Conservation (phyloP, 108 stramenopile genomes). For the Halocafeteria seosinensis region DNA sequence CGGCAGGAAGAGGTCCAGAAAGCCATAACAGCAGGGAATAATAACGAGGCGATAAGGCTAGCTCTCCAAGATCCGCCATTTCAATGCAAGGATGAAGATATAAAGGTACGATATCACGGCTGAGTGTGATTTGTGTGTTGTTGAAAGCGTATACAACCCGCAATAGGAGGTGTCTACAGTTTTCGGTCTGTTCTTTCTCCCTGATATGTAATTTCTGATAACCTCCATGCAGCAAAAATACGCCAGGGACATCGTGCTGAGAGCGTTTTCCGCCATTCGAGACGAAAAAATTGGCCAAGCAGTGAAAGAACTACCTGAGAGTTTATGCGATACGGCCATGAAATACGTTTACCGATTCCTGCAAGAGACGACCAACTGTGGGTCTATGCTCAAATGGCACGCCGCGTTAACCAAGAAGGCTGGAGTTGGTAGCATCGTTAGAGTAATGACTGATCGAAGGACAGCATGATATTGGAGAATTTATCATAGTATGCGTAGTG, state of each 20-base stretch:
- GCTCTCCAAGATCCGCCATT: too few species aligned
- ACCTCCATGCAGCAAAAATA: not conserved
- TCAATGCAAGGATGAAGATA: not conserved
- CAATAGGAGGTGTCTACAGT: too few species aligned
- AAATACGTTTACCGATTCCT: constrained; percentile 15
- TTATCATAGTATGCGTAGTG: too few species aligned
- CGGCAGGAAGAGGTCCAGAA: too few species aligned
- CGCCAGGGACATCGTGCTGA: not conserved
- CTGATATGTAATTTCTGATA: not conserved
- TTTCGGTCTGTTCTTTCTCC: too few species aligned
- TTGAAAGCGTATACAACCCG: too few species aligned
- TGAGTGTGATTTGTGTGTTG: not conserved
- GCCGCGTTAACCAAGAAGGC: not conserved
- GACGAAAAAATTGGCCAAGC: not conserved
- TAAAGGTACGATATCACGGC: not conserved
- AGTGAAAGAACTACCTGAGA: not conserved
- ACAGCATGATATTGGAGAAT: constrained; percentile 10
- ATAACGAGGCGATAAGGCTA: too few species aligned
- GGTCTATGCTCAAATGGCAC: constrained; percentile 12
- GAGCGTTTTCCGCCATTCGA: not conserved
- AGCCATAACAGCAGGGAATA: too few species aligned
- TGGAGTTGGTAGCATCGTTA: constrained; percentile 4
- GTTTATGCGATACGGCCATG: constrained; percentile 11
- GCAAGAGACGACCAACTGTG: not conserved
- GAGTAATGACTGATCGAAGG: constrained; percentile 12